Evolutionary conservation across 2,329 filamentous ascomycete species (phyloP), one percentile per base, ranked within the genome.

Genomic region (Aureobasidium sp.): DNA sequence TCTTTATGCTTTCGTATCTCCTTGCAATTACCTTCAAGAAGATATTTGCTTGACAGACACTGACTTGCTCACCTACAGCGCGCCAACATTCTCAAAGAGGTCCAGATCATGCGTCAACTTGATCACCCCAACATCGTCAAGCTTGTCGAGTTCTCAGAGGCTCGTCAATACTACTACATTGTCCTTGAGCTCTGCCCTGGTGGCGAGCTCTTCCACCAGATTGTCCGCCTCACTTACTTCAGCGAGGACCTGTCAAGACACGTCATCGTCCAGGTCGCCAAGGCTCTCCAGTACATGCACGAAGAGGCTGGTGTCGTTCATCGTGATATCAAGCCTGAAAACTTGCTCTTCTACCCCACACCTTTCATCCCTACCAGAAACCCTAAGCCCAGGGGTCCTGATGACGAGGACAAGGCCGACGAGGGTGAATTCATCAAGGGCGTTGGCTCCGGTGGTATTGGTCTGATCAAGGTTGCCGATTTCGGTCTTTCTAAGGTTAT

Each of bases 301-400:
- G 94, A 97, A 72, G 90, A 94, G 69, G 91, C 88, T 66, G 94
- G 94, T 61, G 91, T 99, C 62, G 94, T 99, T 66, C 94, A 99
- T 79, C 90, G 94, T 75, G 92, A 97, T 73, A 99, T 99, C 77
- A 99, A 99, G 76, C 94, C 94, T 0, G 94, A 99, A 76, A 99
- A 99, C 71, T 85, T 99, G 61, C 80, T 99, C 3, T 99, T 97
- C 76, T 90, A 90, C 68, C 93, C 92, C 4, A 89, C 87, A 63
- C 88, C 91, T 0, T 87, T 94, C 65, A 76, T 95, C 25, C 90
- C 92, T 0, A 87, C 89, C 6, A 93, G 87, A 72, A 80, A 85
- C 59, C 91, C 90, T 1, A 91, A 91, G 75, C 90, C 91, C 2
- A 88, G 82, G 72, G 85, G 87, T 62, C 86, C 91, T 2, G 94